Base-by-base conservation (phyloP, 1,139 yeast species). In the Pichia sp. region DNA sequence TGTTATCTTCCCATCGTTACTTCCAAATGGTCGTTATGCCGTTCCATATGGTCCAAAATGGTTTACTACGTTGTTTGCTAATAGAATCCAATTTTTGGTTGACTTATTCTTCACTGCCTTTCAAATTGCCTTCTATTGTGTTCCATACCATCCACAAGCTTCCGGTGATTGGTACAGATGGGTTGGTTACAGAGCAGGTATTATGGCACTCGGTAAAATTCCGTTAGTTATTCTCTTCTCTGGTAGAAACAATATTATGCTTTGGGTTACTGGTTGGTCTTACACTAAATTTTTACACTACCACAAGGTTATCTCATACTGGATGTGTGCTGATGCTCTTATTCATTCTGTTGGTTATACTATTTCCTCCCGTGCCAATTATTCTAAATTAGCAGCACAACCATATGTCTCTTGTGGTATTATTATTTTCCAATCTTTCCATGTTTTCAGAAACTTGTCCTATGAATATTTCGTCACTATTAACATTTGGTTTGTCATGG, bases 161-260 rank as follows among this genome's bases (percentile, higher is more conserved):
- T 61, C 72, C 49, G 81, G 79, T 1, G 81, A 74, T 39, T 59
- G 77, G 57, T 86, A 86, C 0, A 67, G 81, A 36, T 59, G 78
- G 31, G 73, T 68, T 44, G 79, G 77, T 1, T 79, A 74, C 21
- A 63, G 83, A 51, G 62, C 76, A 0, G 75, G 81, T 48, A 66
- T 75, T 15, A 52, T 76, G 22, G 67, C 76, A 10, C 71, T 76
- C 50, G 67, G 72, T 14, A 58, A 73, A 53, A 65, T 74, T 60
- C 81, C 81, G 0, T 57, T 73, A 5, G 53, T 75, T 17, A 65
- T 75, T 17, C 52, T 75, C 11, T 73, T 82, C 66, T 85, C 82
- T 0, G 85, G 87, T 5, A 68, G 89, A 53, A 83, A 83, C 60
- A 83, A 82, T 59, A 62, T 83, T 44, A 62, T 83, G 33, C 73